phyloP scores from a whole-genome alignment of 257 asterid species.

The Ilex aquifolium region DNA sequence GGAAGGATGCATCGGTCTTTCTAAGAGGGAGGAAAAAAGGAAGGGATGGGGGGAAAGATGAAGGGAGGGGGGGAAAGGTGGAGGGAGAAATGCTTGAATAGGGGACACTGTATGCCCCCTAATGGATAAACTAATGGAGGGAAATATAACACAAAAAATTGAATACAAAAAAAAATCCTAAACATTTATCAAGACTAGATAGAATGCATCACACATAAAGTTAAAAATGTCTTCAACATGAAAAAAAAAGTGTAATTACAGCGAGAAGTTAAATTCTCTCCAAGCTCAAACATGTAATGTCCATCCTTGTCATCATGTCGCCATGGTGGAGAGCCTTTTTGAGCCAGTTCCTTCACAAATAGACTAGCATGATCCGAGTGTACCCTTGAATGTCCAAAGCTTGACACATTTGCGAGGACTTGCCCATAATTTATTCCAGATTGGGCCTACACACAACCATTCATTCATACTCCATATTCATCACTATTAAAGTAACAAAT shows the following conservation, averaged over 20 bases:
- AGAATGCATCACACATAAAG: not conserved
- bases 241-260: conserved; percentile 37
- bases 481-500: not conserved
- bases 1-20: too few relatives aligned
- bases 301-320: conserved; percentile 59
- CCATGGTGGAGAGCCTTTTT: conserved; percentile 56
- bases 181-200: too few relatives aligned
- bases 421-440: conserved; percentile 45
- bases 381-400: conserved; percentile 48
- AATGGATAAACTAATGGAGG: too few relatives aligned
- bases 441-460: conserved; percentile 52
- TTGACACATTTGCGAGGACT: conserved; percentile 44
- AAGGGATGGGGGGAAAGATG: too few relatives aligned
- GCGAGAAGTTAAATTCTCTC: conserved; percentile 57
- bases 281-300: conserved; percentile 54
- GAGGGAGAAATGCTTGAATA: too few relatives aligned
- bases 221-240: conserved; percentile 11
- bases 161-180: too few relatives aligned
- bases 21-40: too few relatives aligned
- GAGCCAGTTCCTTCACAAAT: conserved; percentile 37
- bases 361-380: conserved; percentile 31
- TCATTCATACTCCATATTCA: conserved; percentile 23
- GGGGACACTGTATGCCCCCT: too few relatives aligned
- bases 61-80: too few relatives aligned
- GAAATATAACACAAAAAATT: too few relatives aligned